Evolutionary conservation across 2,329 filamentous ascomycete genomes (phyloP), one percentile per base, ranked within the genome.

Genomic region (Botryotinia calthae): DNA sequence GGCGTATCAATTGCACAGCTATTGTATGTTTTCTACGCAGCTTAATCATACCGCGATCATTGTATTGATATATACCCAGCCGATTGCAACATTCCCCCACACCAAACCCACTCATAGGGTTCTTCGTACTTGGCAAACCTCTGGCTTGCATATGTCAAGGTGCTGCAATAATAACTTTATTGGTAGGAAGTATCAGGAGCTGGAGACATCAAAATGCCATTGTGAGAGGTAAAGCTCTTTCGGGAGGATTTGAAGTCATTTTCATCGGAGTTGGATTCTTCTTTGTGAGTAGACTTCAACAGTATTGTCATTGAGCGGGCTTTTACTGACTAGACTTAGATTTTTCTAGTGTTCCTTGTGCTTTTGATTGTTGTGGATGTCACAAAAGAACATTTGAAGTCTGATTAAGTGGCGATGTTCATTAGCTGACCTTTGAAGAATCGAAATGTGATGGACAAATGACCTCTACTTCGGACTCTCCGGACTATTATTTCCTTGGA

Each of bases 1-100:
- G 90, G 91, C 28, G 87, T 91, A 4, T 77, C 88, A 4, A 86
- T 91, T 42, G 88, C 90, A 0, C 91, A 94, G 78, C 85, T 94
- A 12, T 93, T 92, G 79, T 74, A 76, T 25, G 70, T 48, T 42
- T 20, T 67, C 34, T 40, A 56, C 20, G 46, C 8, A 77, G 75
- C 58, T 72, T 37, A 58, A n/a, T 71, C 67, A 51, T 42, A 66
- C n/a, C 25, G 40, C 42, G 12, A 9, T 16, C 16, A 48, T 71
- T 72, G 54, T 74, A 74, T 75, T 79, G 58, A 79, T 67, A 31
- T 14, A 70, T 65, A 83, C 91, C 5, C 86, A 90, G 77, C 71
- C 78, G 79, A 51, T 84, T 88, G 44, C 79, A 84, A 40, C 78
- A 83, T 14, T 78, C 82, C 25, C 77, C 76, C n/a, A 72, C 34